phyloP scores from a whole-genome alignment of 2,329 filamentous ascomycete species.

The Metarhizium humberi region DNA sequence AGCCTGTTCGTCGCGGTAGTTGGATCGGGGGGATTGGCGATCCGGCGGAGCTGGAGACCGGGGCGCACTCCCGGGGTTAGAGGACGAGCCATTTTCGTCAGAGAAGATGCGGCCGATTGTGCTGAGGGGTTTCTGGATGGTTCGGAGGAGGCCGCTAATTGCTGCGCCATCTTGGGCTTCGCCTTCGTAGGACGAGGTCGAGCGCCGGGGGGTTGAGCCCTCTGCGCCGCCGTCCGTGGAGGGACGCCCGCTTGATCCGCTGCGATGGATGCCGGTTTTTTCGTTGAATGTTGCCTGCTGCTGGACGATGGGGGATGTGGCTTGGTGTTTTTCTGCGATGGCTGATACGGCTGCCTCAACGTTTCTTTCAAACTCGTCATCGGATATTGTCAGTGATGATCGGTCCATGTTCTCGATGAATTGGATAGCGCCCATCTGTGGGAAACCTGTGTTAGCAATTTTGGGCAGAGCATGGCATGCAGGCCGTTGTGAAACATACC shows the following conservation, averaged over 20 bases:
- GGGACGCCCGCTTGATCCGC: conserved; percentile 26
- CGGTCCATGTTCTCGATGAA: conserved; percentile 96
- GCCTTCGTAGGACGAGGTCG: conserved; percentile 45
- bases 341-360: conserved; percentile 95
- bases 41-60: conserved; percentile 28
- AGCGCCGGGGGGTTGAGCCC: conserved; percentile 35
- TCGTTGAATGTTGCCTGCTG: conserved; percentile 34
- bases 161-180: conserved; percentile 63
- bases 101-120: conserved; percentile 94
- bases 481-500: conserved; percentile 29
- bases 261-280: conserved; percentile 22
- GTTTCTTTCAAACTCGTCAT: conserved; percentile 90
- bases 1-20: conserved; percentile 7
- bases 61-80: conserved; percentile 20
- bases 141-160: conserved; percentile 75
- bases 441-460: not conserved
- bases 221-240: conserved; percentile 30
- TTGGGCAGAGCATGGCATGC: not conserved
- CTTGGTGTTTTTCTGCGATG: conserved; percentile 81
- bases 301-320: conserved; percentile 34
- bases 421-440: conserved; percentile 80
- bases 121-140: conserved; percentile 82
- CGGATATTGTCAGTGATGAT: conserved; percentile 83
- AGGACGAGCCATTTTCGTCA: conserved; percentile 43
- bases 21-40: conserved; percentile 18